Evolutionary conservation across 1,284 basidiomycete species (phyloP).

Genomic region (Fomitopsis betulina): DNA sequence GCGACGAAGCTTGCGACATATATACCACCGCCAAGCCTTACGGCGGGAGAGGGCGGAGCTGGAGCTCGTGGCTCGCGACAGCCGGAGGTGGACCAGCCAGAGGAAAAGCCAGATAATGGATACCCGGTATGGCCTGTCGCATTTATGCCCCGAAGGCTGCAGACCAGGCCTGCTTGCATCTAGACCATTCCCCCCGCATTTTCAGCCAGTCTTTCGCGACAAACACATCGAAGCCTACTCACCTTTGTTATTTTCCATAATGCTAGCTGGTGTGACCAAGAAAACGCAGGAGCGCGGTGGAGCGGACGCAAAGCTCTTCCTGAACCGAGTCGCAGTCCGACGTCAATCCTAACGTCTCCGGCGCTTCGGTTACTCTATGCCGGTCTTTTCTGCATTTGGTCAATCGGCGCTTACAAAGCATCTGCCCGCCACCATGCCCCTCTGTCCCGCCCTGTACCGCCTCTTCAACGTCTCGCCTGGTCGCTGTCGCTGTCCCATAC

Average conservation of each 20-base stretch:
- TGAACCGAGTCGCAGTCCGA: not conserved
- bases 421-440: not conserved
- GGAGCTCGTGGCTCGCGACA: not conserved
- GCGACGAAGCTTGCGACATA: not conserved
- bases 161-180: not conserved
- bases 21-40: not conserved
- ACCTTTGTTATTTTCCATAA: not conserved
- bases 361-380: not conserved
- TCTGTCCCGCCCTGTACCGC: not conserved
- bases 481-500: not conserved
- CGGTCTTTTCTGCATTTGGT: not conserved
- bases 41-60: slow-evolving; percentile 3
- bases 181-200: not conserved
- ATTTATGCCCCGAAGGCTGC: not conserved
- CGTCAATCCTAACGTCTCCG: not conserved
- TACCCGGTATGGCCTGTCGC: not conserved
- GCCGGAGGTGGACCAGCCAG: slow-evolving; percentile 2
- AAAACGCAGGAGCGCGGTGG: not conserved
- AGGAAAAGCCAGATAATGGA: not conserved
- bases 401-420: not conserved
- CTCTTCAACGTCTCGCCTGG: not conserved
- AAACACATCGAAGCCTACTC: not conserved
- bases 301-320: not conserved
- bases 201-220: not conserved
- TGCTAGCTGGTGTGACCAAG: not conserved